A percentile compares a stretch with the other conserved stretches of the same genome.
Conservation (phyloP, 176 grass and related monocot species). For the Elaeis guineensis region DNA sequence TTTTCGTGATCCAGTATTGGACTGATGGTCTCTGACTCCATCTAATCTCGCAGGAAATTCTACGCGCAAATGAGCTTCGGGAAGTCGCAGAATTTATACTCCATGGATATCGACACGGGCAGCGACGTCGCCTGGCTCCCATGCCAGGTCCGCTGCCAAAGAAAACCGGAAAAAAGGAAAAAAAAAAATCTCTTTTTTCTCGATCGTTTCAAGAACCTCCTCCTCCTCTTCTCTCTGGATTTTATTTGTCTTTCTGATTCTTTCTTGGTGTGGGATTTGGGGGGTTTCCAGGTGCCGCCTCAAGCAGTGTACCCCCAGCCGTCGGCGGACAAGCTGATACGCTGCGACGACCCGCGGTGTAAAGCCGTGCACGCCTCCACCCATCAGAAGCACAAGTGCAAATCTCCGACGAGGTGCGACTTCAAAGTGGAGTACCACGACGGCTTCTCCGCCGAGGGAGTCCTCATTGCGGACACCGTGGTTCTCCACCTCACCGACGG, state of each 20-base stretch:
- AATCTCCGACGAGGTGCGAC: not conserved
- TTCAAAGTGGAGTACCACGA: too few relatives aligned
- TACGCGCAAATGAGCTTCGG: conserved; percentile 67
- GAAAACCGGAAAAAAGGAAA: not conserved
- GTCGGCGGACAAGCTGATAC: conserved; percentile 36
- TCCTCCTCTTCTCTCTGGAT: too few relatives aligned
- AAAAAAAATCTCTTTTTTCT: too few relatives aligned
- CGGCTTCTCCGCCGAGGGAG: too few relatives aligned
- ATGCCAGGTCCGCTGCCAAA: conserved; percentile 73
- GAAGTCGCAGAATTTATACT: conserved; percentile 64
- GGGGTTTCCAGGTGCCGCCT: conserved; percentile 36
- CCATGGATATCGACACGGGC: conserved; percentile 88
- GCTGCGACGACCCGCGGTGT: conserved; percentile 57
- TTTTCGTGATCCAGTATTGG: too few relatives aligned
- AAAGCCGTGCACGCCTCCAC: conserved; percentile 22
- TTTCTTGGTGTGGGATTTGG: not conserved
- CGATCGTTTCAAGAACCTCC: too few relatives aligned
- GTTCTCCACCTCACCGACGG: too few relatives aligned
- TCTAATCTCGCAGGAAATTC: conserved; percentile 35
- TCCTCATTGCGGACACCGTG: too few relatives aligned
- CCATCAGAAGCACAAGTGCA: not conserved
- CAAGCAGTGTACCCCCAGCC: conserved; percentile 47
- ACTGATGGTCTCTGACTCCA: not conserved
- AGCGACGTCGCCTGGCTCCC: conserved; percentile 91
- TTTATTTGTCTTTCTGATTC: not conserved